Conservation (phyloP, 2,329 filamentous ascomycete genomes). For the Zalaria obscura region DNA sequence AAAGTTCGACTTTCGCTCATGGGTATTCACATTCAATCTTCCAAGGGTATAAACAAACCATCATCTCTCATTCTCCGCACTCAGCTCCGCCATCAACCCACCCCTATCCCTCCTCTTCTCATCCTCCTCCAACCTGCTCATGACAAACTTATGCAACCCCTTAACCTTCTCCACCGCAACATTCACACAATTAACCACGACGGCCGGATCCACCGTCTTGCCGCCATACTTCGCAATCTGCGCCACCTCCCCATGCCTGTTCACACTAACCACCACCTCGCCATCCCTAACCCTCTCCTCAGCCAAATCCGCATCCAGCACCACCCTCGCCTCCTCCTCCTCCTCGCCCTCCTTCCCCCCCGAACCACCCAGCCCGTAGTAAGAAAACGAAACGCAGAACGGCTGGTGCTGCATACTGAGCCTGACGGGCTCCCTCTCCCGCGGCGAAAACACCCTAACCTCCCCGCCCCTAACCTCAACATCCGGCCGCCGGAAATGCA, state of each 20-base stretch:
- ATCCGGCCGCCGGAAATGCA: slow-evolving; percentile 85
- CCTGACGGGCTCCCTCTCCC: slow-evolving; percentile 80
- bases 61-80: slow-evolving; percentile 64
- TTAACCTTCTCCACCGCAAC: slow-evolving; percentile 67
- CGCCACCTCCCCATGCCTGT: slow-evolving; percentile 79
- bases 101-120: slow-evolving; percentile 63
- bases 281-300: slow-evolving; percentile 66
- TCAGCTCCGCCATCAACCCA: slow-evolving; percentile 65
- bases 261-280: slow-evolving; percentile 70
- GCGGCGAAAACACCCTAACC: slow-evolving; percentile 68
- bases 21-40: no score
- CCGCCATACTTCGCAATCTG: slow-evolving; percentile 87
- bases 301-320: slow-evolving; percentile 57
- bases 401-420: slow-evolving; percentile 86
- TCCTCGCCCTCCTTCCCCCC: slow-evolving; percentile 62
- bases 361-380: slow-evolving; percentile 60
- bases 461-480: slow-evolving; percentile 73
- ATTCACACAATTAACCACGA: slow-evolving; percentile 61
- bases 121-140: slow-evolving; percentile 62
- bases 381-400: slow-evolving; percentile 80
- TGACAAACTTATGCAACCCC: slow-evolving; percentile 61
- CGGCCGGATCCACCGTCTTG: slow-evolving; percentile 62
- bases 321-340: slow-evolving; percentile 57
- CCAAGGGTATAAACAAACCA: no score
- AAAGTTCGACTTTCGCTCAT: no score